Evolutionary conservation across 2,329 filamentous ascomycete species (phyloP).

Genomic region (Pseudogymnoascus sp.): DNA sequence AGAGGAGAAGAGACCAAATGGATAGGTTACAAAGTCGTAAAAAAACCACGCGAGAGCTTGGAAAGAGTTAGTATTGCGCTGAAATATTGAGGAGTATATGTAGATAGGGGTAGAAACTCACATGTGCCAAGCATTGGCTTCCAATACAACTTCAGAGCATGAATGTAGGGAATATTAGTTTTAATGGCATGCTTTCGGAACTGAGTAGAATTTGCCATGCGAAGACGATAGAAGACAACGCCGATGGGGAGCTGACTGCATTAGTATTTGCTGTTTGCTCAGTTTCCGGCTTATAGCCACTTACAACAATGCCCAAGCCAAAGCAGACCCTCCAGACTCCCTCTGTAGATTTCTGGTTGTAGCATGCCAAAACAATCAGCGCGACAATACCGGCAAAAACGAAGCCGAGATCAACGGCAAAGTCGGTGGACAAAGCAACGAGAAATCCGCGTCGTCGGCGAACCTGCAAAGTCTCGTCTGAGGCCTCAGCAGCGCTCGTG

Average conservation of each 20-base stretch:
- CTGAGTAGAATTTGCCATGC: constrained; percentile 46
- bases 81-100: constrained; percentile 32
- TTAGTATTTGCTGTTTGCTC: no score
- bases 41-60: constrained; percentile 44
- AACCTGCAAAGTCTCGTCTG: no score
- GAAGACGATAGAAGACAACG: constrained; percentile 39
- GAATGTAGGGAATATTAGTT: constrained; percentile 38
- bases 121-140: constrained; percentile 39
- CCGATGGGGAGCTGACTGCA: constrained; percentile 27
- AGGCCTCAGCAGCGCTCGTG: no score
- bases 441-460: no score
- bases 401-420: no score
- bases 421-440: no score
- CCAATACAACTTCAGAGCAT: constrained; percentile 33
- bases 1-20: constrained; percentile 48
- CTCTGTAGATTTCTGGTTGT: no score
- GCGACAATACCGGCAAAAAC: no score
- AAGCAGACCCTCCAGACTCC: no score
- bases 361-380: no score
- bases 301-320: no score
- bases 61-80: neutral
- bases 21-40: constrained; percentile 48
- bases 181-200: constrained; percentile 38
- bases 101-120: constrained; percentile 32
- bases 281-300: no score